Base-by-base conservation (phyloP, 306 rosid species). In the Mimosa bimucronata region DNA sequence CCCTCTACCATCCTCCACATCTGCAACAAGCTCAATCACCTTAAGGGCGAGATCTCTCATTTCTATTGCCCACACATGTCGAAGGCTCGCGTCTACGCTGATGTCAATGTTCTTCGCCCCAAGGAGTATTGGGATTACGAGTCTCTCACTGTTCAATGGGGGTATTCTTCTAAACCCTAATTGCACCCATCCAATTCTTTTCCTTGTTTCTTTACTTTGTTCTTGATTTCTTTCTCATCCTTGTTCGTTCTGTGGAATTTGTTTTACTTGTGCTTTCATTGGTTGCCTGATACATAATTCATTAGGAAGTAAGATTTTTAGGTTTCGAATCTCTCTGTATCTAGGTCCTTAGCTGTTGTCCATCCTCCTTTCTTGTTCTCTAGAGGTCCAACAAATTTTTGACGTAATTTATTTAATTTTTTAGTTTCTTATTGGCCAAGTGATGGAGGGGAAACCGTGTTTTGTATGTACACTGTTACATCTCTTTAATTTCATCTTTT, bases 111-210 rank as follows among this genome's bases (percentile, higher is more conserved):
- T 78, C 77, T 84, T 71, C 97, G 92, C 75, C 93, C 97, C 55
- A 92, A 90, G 40, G 94, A 90, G 87, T 90, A 92, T 74, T 92
- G 94, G 97, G 97, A 92, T 69, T 92, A 92, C 86, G 97, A 92
- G 79, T 86, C 97, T 83, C 93, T 92, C 89, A 71, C 91, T 85
- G 87, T 92, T 79, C 97, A 92, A 26, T 92, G 93, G 97, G 94
- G 97, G 97, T 92, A 86, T 75, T 25, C 11, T 75, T 60, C 8
- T 29, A 3, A 85, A 79, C 86, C 89, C 88, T 85, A 85, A 78
- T 41, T 31, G 45, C 9, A 41, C 12, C 3, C 11, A 9, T 10
- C 21, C 9, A 4, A 4, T n/a, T 40, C 29, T 21, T 40, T 67
- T 67, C 45, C 6, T 19, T 11, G 11, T 42, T 69, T 42, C 4